Evolutionary conservation across 805 yeast genomes (phyloP), one percentile per base, ranked within the genome.

Genomic region (Lipomyces kockii): DNA sequence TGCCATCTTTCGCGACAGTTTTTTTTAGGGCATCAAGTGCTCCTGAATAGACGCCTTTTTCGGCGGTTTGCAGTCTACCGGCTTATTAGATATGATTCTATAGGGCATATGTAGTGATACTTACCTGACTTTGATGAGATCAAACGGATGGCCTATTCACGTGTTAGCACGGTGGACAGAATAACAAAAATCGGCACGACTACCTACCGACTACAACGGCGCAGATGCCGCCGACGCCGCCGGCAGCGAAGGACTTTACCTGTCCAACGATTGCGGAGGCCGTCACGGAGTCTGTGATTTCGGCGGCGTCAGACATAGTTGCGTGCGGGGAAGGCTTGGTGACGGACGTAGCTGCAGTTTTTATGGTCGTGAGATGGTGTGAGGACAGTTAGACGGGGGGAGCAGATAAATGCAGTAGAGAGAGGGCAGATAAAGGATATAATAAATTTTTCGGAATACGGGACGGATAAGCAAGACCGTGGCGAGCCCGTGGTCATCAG

Each of bases 191-290:
- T 5, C 27, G 17, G 37, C 2, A 20, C 22, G 54, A 29, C 6
- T 22, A 59, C 68, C 12, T 35, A 37, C 98, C 99, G 0, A 97
- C 91, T 35, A 92, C 75, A 17, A 94, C 98, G 1, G 98, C 97
- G 78, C 97, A 93, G 29, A 94, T 82, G 75, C 99, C 99, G 71
- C 99, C 98, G 67, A 94, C 90, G 27, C 98, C 99, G 55, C 99
- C 99, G 7, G 97, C 88, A 7, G 87, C 88, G 73, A 94, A 87
- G 0, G 97, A 91, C 76, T 93, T 92, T 73, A 89, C 81, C 80
- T 94, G 96, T 66, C 91, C 97, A 46, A 87, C 84, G 20, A 79
- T 43, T 9, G 79, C 78, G 37, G 73, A 72, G 51, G 67, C 66
- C 51, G 62, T 60, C 12, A 66, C 67, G 17, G 69, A n/a, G 57